Evolutionary conservation across 345 rosid genomes (phyloP).

Genomic region (Citrus hindsii): DNA sequence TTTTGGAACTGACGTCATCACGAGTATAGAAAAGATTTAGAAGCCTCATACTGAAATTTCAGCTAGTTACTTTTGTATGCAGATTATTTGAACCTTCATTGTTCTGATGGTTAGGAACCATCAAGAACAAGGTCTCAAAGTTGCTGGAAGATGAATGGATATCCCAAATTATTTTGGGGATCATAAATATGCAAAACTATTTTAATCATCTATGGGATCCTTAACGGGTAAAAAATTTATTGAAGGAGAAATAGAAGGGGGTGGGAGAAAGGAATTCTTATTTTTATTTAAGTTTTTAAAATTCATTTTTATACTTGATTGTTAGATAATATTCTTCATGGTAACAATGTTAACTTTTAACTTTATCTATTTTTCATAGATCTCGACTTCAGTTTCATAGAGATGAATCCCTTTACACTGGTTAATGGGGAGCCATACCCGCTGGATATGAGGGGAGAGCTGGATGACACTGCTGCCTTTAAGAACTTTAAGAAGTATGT

Average conservation of each 20-base stretch:
- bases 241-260: background rate
- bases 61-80: background rate
- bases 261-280: background rate
- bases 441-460: conserved; percentile 96
- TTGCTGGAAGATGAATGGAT: background rate
- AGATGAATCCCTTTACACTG: conserved; percentile 94
- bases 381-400: conserved; percentile 87
- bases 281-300: background rate
- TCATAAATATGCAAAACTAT: background rate
- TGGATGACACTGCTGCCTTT: conserved; percentile 96
- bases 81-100: background rate
- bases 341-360: background rate
- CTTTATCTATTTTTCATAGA: conserved; percentile 35
- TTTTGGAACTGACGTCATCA: background rate
- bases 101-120: background rate
- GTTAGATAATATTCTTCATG: background rate
- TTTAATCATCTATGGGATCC: background rate
- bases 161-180: background rate
- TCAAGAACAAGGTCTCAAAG: background rate
- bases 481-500: conserved; percentile 86
- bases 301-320: background rate
- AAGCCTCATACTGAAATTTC: background rate
- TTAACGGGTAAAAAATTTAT: background rate
- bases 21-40: background rate
- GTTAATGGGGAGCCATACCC: conserved; percentile 90